A percentile compares a stretch with the other conserved stretches of the same genome.
These are phyloP conservation scores for Cladosporium halotolerans DNA, from an alignment of 2,329 filamentous ascomycete species.

Conservation along the genomic window DNA sequence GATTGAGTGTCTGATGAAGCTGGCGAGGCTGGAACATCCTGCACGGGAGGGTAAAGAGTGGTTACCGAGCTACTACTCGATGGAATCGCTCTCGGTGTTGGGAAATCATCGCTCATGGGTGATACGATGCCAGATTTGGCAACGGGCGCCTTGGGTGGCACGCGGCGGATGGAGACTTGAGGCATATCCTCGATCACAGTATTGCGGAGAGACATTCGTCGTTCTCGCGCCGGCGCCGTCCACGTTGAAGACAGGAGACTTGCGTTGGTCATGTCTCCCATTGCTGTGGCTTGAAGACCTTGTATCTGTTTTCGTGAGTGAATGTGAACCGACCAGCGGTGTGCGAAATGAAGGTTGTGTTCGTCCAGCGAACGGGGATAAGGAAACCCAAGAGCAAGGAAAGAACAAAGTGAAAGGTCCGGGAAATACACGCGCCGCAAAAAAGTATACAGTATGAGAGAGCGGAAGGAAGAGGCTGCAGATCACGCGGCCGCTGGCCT, in stretches of 20 bases:
- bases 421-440: slow-evolving; percentile 16
- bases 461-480: slow-evolving; percentile 13
- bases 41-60: slow-evolving; percentile 12
- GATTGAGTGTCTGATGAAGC: slow-evolving; percentile 54
- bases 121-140: slow-evolving; percentile 33
- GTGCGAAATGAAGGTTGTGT: slow-evolving; percentile 28
- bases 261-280: slow-evolving; percentile 39
- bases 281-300: not conserved
- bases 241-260: slow-evolving; percentile 46
- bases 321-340: slow-evolving; percentile 40
- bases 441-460: slow-evolving; percentile 17
- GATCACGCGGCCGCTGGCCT: slow-evolving; percentile 20
- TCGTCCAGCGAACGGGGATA: slow-evolving; percentile 41
- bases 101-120: slow-evolving; percentile 55
- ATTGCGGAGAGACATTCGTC: slow-evolving; percentile 47
- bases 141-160: slow-evolving; percentile 29
- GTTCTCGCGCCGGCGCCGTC: slow-evolving; percentile 50
- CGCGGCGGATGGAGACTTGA: slow-evolving; percentile 29
- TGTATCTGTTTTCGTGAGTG: slow-evolving; percentile 12
- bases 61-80: slow-evolving; percentile 4
- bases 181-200: slow-evolving; percentile 56
- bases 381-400: slow-evolving; percentile 20
- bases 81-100: slow-evolving; percentile 30
- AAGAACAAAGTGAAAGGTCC: slow-evolving; percentile 14
- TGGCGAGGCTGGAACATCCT: slow-evolving; percentile 46